Conservation (phyloP, 2,329 filamentous ascomycete genomes). For the Cadophora gregata region DNA sequence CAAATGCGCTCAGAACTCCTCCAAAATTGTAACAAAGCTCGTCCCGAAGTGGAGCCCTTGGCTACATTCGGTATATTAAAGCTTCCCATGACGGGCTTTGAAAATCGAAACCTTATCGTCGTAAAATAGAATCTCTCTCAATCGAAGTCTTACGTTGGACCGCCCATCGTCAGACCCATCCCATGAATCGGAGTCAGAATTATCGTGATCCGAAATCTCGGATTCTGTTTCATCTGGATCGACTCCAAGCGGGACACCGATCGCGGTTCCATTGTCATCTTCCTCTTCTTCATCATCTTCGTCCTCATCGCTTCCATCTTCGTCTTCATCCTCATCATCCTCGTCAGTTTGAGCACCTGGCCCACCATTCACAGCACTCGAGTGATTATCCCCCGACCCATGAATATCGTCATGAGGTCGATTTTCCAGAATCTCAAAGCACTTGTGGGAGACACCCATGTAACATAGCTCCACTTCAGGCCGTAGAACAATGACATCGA, state of each 20-base stretch:
- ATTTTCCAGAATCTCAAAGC: constrained; percentile 80
- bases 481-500: constrained; percentile 78
- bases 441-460: constrained; percentile 76
- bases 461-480: constrained; percentile 81
- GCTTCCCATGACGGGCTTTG: constrained; percentile 61
- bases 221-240: constrained; percentile 47
- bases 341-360: constrained; percentile 50
- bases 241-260: constrained; percentile 39
- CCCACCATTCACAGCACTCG: constrained; percentile 45
- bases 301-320: constrained; percentile 55
- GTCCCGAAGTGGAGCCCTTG: neutral
- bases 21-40: constrained; percentile 16
- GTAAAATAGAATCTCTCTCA: constrained; percentile 83
- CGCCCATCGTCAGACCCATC: constrained; percentile 52
- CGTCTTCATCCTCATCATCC: constrained; percentile 53
- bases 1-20: constrained; percentile 25
- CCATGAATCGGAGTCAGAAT: constrained; percentile 57
- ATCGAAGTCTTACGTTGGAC: constrained; percentile 57
- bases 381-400: constrained; percentile 36
- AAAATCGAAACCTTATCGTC: constrained; percentile 85
- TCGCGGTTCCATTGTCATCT: constrained; percentile 45
- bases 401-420: constrained; percentile 52
- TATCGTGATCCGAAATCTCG: constrained; percentile 50
- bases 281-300: constrained; percentile 51
- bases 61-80: constrained; percentile 27